Conservation (phyloP, 257 asterid genomes). For the Gentiana dahurica region DNA sequence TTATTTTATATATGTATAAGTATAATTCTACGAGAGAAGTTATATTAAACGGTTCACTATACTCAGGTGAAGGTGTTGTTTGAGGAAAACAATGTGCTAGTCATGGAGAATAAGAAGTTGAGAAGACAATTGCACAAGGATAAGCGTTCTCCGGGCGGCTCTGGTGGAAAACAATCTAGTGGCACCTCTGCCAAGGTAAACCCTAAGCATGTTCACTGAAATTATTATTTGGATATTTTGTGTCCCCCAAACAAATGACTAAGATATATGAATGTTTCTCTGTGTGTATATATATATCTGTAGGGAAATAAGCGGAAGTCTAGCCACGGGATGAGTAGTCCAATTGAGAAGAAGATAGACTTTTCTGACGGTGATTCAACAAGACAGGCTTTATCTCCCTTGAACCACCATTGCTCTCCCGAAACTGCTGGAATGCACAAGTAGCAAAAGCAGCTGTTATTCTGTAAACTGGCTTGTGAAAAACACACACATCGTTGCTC, state of each 20-base stretch:
- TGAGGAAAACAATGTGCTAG: slow-evolving; percentile 48
- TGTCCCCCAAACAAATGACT: neutral
- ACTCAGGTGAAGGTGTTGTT: slow-evolving; percentile 52
- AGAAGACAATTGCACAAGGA: slow-evolving; percentile 40
- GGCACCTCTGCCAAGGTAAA: slow-evolving; percentile 58
- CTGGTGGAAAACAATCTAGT: slow-evolving; percentile 36
- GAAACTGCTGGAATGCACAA: slow-evolving; percentile 38
- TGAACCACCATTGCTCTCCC: slow-evolving; percentile 45
- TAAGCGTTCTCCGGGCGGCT: slow-evolving; percentile 29
- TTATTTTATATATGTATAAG: neutral
- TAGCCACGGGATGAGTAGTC: slow-evolving; percentile 41
- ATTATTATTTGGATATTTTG: neutral
- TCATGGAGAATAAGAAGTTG: slow-evolving; percentile 49
- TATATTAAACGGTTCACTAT: slow-evolving; percentile 1
- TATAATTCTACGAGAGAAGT: too few relatives aligned
- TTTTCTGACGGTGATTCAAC: slow-evolving; percentile 34
- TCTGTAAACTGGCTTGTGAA: neutral
- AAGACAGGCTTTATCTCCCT: slow-evolving; percentile 72
- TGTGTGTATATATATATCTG: slow-evolving; percentile 5
- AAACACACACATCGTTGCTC: slow-evolving; percentile 21
- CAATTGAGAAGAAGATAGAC: slow-evolving; percentile 50
- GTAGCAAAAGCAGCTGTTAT: slow-evolving; percentile 15
- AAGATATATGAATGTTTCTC: neutral
- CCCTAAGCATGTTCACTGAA: neutral
- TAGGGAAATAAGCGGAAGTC: slow-evolving; percentile 74